Base-by-base conservation (phyloP, 805 yeast species). In the Candida tibetensis region DNA sequence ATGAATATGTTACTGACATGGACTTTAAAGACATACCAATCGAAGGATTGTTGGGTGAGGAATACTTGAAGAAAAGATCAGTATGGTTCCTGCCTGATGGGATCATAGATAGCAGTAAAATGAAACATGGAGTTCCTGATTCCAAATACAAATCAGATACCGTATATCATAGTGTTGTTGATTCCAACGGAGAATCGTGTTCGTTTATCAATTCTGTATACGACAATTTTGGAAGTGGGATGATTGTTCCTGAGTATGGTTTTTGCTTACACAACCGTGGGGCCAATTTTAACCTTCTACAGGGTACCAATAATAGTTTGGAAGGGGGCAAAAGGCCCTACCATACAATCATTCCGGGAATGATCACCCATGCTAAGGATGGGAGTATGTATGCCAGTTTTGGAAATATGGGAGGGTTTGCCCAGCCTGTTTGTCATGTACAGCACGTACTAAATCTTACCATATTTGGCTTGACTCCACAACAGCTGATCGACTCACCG, bases 331-430 rank as follows among this genome's bases (percentile, higher is more conserved):
- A 85, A 56, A 66, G 93, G 46, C 81, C 88, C 1, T 85, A 84
- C 58, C 95, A 86, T 52, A 86, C 95, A 0, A 85, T 85, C 41
- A 85, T 85, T 42, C 95, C 95, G 1, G 86, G 88, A 0, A 74
- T 85, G 81, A 74, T 85, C 21, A 85, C 95, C 10, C 25, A 21
- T 10, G 25, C 25, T 10, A 70, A 64, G 18, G 76, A 74, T 18
- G 59, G 56, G 14, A 48, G 53, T 4, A 59, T 85, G n/a, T 80
- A 71, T 51, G 88, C 89, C 1, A 63, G 82, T n/a, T 81, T 72
- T 48, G 93, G 91, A 34, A 85, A 82, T 44, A 85, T 84, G 88
- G 95, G 95, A 13, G 95, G 91, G 0, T 85, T 79, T 63, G 84
- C 81, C 66, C 95, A 86, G 57, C 95, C 95, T 2, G 87, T 83